These are phyloP conservation scores for Neurospora sp. DNA, from an alignment of 495 filamentous ascomycete genomes.

Conservation along the genomic window DNA sequence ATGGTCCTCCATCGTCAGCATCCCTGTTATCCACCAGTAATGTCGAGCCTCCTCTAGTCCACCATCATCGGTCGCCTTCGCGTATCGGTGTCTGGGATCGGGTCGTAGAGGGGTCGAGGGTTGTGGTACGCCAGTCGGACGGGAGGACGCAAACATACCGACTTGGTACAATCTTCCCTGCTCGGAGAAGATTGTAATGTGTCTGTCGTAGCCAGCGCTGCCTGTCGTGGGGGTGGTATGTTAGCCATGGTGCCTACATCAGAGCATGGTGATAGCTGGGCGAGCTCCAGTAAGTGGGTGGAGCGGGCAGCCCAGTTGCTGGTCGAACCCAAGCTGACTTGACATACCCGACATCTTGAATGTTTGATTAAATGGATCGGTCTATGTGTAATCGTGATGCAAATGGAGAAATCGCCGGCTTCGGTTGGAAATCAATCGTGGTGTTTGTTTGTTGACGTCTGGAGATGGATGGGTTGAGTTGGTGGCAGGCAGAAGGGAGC, in stretches of 20 bases:
- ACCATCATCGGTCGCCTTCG: background rate
- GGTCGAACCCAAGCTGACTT: slow-evolving; percentile 14
- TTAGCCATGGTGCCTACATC: slow-evolving; percentile 12
- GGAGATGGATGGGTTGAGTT: slow-evolving; percentile 3
- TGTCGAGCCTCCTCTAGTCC: background rate
- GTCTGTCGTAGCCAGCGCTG: slow-evolving; percentile 93
- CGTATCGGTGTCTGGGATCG: background rate
- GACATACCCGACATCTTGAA: slow-evolving; percentile 38
- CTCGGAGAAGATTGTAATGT: slow-evolving; percentile 99
- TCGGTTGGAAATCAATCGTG: background rate
- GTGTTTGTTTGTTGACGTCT: background rate
- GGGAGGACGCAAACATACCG: slow-evolving; percentile 51
- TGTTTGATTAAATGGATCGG: slow-evolving; percentile 4
- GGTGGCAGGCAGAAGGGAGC: slow-evolving; percentile 17
- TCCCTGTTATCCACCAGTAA: background rate
- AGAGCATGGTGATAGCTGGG: background rate
- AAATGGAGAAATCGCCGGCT: background rate
- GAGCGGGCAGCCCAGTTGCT: slow-evolving; percentile 13
- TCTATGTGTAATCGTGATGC: background rate
- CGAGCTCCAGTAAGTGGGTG: slow-evolving; percentile 8
- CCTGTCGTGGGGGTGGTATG: slow-evolving; percentile 39
- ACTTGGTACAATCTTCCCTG: slow-evolving; percentile 98
- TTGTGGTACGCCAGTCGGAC: background rate
- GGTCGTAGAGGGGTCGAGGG: background rate
- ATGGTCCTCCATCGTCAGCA: slow-evolving; percentile 19